Conservation (phyloP, 352 stramenopile genomes). For the Chrysophaeum taylorii region DNA sequence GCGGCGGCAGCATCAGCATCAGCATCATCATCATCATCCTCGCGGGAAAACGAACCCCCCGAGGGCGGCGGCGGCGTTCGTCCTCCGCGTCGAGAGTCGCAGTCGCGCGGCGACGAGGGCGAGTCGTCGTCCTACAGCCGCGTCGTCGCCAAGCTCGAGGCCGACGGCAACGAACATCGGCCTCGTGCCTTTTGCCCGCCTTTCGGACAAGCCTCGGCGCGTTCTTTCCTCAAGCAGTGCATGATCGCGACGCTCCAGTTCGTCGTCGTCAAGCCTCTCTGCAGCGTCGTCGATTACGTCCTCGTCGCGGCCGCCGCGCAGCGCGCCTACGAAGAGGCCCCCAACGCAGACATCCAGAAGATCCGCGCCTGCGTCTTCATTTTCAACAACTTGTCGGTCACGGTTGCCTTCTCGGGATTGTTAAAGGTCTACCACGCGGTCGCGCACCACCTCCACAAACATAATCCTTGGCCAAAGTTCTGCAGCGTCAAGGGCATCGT, state of each 20-base stretch:
- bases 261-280: constrained; percentile 81
- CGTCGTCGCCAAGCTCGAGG: constrained; percentile 2
- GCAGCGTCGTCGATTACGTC: constrained; percentile 69
- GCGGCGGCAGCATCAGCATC: no score
- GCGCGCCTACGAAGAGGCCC: constrained; percentile 15
- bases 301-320: constrained; percentile 50
- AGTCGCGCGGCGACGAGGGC: constrained; percentile 33
- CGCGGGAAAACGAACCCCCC: no score
- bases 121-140: constrained; percentile 30
- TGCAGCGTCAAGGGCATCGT: constrained; percentile 95
- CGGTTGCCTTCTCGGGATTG: constrained; percentile 90
- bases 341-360: constrained; percentile 31
- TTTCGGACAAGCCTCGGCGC: constrained; percentile 59
- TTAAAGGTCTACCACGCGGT: constrained; percentile 92
- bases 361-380: constrained; percentile 81
- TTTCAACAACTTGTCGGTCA: constrained; percentile 87
- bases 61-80: no score
- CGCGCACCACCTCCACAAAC: constrained; percentile 68
- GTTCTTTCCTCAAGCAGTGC: constrained; percentile 76
- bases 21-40: no score
- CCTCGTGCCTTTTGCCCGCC: constrained; percentile 59
- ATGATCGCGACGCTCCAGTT: constrained; percentile 90
- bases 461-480: constrained; percentile 93
- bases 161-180: neutral
- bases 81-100: no score